phyloP scores from a whole-genome alignment of 2,329 filamentous ascomycete genomes.

The Fusarium sp. region DNA sequence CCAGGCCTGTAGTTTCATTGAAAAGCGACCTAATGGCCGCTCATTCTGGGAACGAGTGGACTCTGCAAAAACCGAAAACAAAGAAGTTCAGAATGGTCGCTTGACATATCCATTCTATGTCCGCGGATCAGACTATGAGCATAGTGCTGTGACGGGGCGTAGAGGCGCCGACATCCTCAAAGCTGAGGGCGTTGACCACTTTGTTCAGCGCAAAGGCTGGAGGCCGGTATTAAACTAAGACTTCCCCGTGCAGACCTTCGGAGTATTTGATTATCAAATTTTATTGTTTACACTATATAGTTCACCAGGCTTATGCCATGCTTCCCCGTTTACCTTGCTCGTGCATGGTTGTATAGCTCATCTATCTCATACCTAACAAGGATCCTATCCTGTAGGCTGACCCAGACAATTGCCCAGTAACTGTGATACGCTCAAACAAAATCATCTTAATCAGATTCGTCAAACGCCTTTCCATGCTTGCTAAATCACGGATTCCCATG shows the following conservation, averaged over 20 bases:
- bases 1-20: conserved; percentile 66
- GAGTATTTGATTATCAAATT: conserved; percentile 4
- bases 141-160: conserved; percentile 75
- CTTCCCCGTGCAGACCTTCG: conserved; percentile 8
- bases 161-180: conserved; percentile 67
- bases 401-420: conserved; percentile 5
- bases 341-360: conserved; percentile 27
- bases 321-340: conserved; percentile 7
- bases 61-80: background rate
- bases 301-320: conserved; percentile 18
- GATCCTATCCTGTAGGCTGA: conserved; percentile 13
- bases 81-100: conserved; percentile 26
- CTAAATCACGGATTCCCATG: conserved; percentile 37
- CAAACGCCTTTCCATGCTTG: conserved; percentile 50
- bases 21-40: conserved; percentile 44
- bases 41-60: conserved; percentile 21
- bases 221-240: conserved; percentile 54
- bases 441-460: conserved; percentile 29
- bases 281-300: conserved; percentile 35
- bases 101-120: conserved; percentile 71
- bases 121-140: conserved; percentile 68
- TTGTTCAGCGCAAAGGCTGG: conserved; percentile 71
- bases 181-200: conserved; percentile 70
- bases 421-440: conserved; percentile 18
- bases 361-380: conserved; percentile 26